phyloP scores from a whole-genome alignment of 192 early-diverging fungal genomes.

The Cladochytrium replicatum region DNA sequence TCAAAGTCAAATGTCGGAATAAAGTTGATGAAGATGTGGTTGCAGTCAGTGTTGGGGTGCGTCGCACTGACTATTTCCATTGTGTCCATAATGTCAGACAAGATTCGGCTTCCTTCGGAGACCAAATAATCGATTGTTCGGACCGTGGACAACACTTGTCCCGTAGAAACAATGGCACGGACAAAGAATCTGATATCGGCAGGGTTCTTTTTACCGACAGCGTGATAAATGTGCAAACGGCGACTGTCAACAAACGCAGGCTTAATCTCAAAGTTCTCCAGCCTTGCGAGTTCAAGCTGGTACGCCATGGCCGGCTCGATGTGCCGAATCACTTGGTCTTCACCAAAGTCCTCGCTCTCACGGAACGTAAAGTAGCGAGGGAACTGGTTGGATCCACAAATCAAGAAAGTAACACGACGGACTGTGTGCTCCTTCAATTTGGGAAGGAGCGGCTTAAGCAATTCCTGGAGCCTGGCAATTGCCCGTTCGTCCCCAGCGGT shows the following conservation, averaged over 20 bases:
- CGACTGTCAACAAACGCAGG: slow-evolving; percentile 90
- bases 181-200: slow-evolving; percentile 97
- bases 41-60: slow-evolving; percentile 95
- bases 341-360: slow-evolving; percentile 68
- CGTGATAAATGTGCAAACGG: slow-evolving; percentile 94
- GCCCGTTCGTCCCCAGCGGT: slow-evolving; percentile 61
- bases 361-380: slow-evolving; percentile 96
- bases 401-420: slow-evolving; percentile 82
- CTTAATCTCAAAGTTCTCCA: slow-evolving; percentile 93
- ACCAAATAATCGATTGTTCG: slow-evolving; percentile 89
- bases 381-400: slow-evolving; percentile 71
- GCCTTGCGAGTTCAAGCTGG: slow-evolving; percentile 84
- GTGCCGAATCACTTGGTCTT: slow-evolving; percentile 93
- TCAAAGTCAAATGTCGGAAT: slow-evolving; percentile 91
- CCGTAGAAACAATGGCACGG: slow-evolving; percentile 88
- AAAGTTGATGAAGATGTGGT: slow-evolving; percentile 98
- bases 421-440: slow-evolving; percentile 66
- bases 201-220: slow-evolving; percentile 85
- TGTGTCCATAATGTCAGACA: slow-evolving; percentile 90
- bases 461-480: slow-evolving; percentile 47
- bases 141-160: slow-evolving; percentile 65
- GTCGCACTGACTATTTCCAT: slow-evolving; percentile 85
- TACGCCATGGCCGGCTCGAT: slow-evolving; percentile 98
- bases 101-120: slow-evolving; percentile 84
- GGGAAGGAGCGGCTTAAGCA: slow-evolving; percentile 48